Evolutionary conservation across 768 basidiomycete species (phyloP), one percentile per base, ranked within the genome.

Genomic region (Pisolithus albus): DNA sequence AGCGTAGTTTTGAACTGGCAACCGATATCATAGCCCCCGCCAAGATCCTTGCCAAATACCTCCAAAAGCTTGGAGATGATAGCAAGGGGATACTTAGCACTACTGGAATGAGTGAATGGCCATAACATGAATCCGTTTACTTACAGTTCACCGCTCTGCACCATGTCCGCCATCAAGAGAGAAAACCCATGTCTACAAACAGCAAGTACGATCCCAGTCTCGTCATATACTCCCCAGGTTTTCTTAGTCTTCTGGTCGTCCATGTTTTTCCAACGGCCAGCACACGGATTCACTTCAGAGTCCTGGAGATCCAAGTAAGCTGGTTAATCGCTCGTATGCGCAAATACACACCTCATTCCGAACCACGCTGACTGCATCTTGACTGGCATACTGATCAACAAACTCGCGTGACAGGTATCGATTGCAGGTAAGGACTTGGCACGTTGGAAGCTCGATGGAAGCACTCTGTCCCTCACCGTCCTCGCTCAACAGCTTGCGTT

Each of bases 191-290:
- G 70, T 1, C 59, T 55, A 51, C 72, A 74, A 9, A 63, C 61
- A 51, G 55, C 48, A 0, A 68, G 61, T 52, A 76, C 74, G 7
- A 72, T 57, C 0, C 73, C 70, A 0, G 68, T 64, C 59, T 74
- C 69, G 0, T 67, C 52, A 47, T 70, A 76, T 8, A 71, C 55
- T 5, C 52, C 58, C 70, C 65, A 72, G 61, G 66, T 68, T 21
- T 43, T 18, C 18, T n/a, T 19, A 13, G 41, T 43, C n/a, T 43
- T 43, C 21, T 43, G 41, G 11, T 43, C 41, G 5, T 43, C 30
- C 21, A 43, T 43, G 21, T 43, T 43, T 21, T 43, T 43, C 41
- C 41, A 43, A n/a, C 10, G 19, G 8, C 41, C 10, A 24, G 21
- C 21, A 23, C 21, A 43, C 13, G 41, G n/a, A 23, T 23, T 43